phyloP scores from a whole-genome alignment of 805 yeast genomes.

The Lachancea lanzarotensis region DNA sequence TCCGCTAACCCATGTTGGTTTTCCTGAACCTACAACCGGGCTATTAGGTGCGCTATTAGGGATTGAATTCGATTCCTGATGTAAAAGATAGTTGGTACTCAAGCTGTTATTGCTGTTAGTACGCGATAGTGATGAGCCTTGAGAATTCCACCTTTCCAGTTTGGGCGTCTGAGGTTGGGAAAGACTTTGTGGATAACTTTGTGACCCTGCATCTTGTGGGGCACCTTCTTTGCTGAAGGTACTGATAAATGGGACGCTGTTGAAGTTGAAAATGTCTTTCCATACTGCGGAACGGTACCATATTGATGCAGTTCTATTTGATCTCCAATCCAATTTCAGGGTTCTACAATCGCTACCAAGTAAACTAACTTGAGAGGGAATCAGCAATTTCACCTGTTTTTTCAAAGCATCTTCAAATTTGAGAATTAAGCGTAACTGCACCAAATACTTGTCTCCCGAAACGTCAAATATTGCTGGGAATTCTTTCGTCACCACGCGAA shows the following conservation, averaged over 20 bases:
- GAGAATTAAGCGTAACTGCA: constrained; percentile 16
- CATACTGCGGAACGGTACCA: constrained; percentile 26
- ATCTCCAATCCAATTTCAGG: constrained; percentile 12
- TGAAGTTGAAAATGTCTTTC: constrained; percentile 23
- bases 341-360: constrained; percentile 6
- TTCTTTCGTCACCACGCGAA: constrained; percentile 16
- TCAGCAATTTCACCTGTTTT: background rate
- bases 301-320: constrained; percentile 13
- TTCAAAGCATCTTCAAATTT: constrained; percentile 12
- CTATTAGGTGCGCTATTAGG: constrained; percentile 54
- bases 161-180: constrained; percentile 18
- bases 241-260: constrained; percentile 8
- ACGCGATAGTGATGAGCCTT: constrained; percentile 22
- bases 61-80: constrained; percentile 39
- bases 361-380: constrained; percentile 14
- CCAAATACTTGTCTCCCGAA: constrained; percentile 20
- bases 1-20: constrained; percentile 41
- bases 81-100: constrained; percentile 12
- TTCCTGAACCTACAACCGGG: constrained; percentile 48
- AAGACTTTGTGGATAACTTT: constrained; percentile 4
- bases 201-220: constrained; percentile 3
- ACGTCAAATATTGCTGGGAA: constrained; percentile 25
- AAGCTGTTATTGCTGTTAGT: constrained; percentile 23
- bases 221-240: background rate
- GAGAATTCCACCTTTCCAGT: constrained; percentile 28